Percentiles rank a stretch among this genome's conserved stretches.
These are phyloP conservation scores for Nothophytophthora sp. DNA, from an alignment of 352 stramenopile species.

Conservation along the genomic window DNA sequence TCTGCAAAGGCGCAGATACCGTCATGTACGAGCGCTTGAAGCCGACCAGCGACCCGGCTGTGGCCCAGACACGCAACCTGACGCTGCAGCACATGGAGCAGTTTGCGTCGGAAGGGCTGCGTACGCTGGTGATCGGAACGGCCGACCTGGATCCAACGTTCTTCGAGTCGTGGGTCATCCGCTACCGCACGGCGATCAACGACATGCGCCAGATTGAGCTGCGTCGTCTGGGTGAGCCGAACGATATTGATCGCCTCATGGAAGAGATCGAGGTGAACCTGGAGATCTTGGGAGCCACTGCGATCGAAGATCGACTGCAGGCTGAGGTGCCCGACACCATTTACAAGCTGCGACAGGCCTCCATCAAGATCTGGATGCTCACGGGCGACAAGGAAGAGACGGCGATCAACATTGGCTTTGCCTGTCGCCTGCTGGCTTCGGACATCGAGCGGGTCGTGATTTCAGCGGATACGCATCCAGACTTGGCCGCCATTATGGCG, in stretches of 20 bases:
- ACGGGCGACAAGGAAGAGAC: constrained; percentile 96
- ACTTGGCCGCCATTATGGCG: constrained; percentile 60
- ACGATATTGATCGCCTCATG: constrained; percentile 53
- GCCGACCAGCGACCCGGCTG: constrained; percentile 31
- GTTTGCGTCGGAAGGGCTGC: constrained; percentile 84
- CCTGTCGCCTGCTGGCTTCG: constrained; percentile 82
- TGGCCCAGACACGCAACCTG: too few relatives aligned
- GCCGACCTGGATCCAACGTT: constrained; percentile 57
- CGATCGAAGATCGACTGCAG: constrained; percentile 95
- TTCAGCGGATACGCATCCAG: constrained; percentile 71
- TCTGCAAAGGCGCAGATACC: constrained; percentile 85
- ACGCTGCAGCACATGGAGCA: constrained; percentile 66
- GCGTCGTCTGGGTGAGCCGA: too few relatives aligned
- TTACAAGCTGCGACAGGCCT: constrained; percentile 78
- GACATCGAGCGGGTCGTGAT: constrained; percentile 93
- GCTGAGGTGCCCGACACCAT: constrained; percentile 88
- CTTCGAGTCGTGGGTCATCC: constrained; percentile 64
- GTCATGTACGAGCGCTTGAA: constrained; percentile 76
- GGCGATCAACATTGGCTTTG: constrained; percentile 93
- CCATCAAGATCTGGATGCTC: constrained; percentile 96
- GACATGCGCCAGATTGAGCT: too few relatives aligned
- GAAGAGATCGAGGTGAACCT: constrained; percentile 72
- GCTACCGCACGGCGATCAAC: constrained; percentile 63
- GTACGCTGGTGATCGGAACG: constrained; percentile 77
- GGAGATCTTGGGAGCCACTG: constrained; percentile 88